phyloP scores from a whole-genome alignment of 108 stramenopile genomes.

The Schizochytrium sp. region DNA sequence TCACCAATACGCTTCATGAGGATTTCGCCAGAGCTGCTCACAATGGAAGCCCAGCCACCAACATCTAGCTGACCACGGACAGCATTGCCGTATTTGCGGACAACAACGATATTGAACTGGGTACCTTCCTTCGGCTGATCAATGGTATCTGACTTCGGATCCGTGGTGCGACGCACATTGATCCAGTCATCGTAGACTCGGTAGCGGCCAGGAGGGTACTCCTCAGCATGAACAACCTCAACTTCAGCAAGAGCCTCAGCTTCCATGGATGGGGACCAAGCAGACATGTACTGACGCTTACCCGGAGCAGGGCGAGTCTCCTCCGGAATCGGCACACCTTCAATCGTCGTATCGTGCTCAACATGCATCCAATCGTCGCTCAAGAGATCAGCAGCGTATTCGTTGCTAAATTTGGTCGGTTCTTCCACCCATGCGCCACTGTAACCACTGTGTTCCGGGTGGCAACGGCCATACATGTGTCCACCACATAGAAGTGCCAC shows the following conservation, averaged over 20 bases:
- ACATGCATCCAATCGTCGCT: conserved; percentile 73
- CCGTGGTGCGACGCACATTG: conserved; percentile 12
- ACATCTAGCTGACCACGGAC: conserved; percentile 29
- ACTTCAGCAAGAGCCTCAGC: conserved; percentile 14
- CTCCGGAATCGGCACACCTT: conserved; percentile 49
- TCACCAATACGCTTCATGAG: conserved; percentile 22
- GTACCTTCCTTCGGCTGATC: conserved; percentile 10
- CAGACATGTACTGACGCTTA: conserved; percentile 73
- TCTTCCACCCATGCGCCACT: conserved; percentile 85
- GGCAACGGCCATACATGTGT: conserved; percentile 87
- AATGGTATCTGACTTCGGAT: conserved; percentile 5
- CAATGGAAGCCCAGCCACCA: conserved; percentile 40
- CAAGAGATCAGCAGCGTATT: conserved; percentile 84
- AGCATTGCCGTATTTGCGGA: conserved; percentile 21
- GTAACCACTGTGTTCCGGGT: conserved; percentile 81
- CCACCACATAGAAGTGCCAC: conserved; percentile 88
- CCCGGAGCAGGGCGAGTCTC: conserved; percentile 80
- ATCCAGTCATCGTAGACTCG: conserved; percentile 2
- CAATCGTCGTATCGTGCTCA: conserved; percentile 51
- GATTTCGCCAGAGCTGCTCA: conserved; percentile 8
- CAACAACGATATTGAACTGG: conserved; percentile 4
- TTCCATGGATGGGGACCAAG: conserved; percentile 36
- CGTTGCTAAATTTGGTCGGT: conserved; percentile 86
- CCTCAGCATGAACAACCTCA: conserved; percentile 34
- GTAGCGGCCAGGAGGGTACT: neutral